phyloP scores from a whole-genome alignment of 108 stramenopile species.

The Nitzschia sp. region DNA sequence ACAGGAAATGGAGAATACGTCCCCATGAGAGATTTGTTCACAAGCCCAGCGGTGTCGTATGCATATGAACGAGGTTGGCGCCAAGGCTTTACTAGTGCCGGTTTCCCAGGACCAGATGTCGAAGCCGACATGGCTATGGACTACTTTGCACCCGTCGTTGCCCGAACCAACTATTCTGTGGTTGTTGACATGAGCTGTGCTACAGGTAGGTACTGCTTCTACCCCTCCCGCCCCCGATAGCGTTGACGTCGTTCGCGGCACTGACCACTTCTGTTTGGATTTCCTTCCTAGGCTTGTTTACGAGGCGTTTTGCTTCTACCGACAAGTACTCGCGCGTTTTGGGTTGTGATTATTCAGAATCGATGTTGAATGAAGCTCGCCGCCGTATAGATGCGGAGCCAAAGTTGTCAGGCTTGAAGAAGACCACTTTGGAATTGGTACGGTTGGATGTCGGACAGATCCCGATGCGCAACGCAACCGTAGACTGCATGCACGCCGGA shows the following conservation, averaged over 20 bases:
- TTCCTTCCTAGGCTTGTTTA: slow-evolving; percentile 66
- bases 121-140: slow-evolving; percentile 83
- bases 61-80: slow-evolving; percentile 96
- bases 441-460: slow-evolving; percentile 89
- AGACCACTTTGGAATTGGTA: slow-evolving; percentile 76
- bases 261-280: neutral
- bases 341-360: slow-evolving; percentile 91
- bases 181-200: slow-evolving; percentile 96
- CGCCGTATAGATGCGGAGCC: slow-evolving; percentile 67
- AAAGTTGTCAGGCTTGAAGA: slow-evolving; percentile 20
- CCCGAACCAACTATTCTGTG: slow-evolving; percentile 30
- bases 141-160: slow-evolving; percentile 75
- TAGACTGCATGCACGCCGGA: slow-evolving; percentile 91
- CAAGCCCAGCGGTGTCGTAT: slow-evolving; percentile 82
- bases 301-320: slow-evolving; percentile 80
- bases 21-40: slow-evolving; percentile 84
- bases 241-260: neutral
- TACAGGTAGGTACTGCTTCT: slow-evolving; percentile 51
- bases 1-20: slow-evolving; percentile 27
- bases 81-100: slow-evolving; percentile 85
- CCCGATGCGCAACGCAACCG: slow-evolving; percentile 68
- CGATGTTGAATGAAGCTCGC: slow-evolving; percentile 90
- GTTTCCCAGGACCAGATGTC: slow-evolving; percentile 91
- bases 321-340: slow-evolving; percentile 80
- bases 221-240: neutral